Evolutionary conservation across 208 protist species (phyloP).

Genomic region (Crithidia thermophila): DNA sequence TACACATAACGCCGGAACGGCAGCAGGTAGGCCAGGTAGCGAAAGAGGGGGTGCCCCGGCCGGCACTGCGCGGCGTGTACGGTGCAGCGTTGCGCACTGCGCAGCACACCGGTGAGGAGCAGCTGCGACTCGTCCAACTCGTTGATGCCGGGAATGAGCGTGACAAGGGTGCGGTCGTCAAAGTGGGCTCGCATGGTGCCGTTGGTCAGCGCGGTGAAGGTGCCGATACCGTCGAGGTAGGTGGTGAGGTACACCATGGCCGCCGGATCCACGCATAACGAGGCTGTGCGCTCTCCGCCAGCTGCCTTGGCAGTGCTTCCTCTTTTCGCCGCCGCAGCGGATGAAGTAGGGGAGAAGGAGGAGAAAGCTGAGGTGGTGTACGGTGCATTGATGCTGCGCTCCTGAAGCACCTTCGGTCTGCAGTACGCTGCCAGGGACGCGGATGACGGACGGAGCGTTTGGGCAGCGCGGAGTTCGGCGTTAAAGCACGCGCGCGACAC

Average conservation of each 20-base stretch:
- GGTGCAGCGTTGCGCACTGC: constrained; percentile 65
- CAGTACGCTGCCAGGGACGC: not conserved
- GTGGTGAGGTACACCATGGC: constrained; percentile 61
- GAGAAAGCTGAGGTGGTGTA: not conserved
- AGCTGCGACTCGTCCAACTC: constrained; percentile 62
- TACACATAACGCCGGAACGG: constrained; percentile 73
- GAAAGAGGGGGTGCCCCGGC: constrained; percentile 48
- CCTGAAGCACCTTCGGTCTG: not conserved
- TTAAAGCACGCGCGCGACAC: constrained; percentile 21
- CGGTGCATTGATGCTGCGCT: not conserved
- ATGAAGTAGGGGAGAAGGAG: not conserved
- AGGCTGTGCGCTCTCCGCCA: too few relatives aligned
- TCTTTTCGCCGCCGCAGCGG: too few relatives aligned
- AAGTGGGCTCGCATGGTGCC: constrained; percentile 78
- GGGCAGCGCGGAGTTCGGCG: not conserved
- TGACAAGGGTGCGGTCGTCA: constrained; percentile 80
- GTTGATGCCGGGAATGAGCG: constrained; percentile 64
- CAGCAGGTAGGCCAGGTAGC: constrained; percentile 69
- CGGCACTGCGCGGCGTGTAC: constrained; percentile 65
- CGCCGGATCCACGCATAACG: not conserved
- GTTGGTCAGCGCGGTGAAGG: constrained; percentile 83
- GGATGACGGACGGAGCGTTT: not conserved
- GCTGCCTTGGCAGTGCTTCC: too few relatives aligned
- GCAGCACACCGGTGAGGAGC: constrained; percentile 59
- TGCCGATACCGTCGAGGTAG: constrained; percentile 74